Evolutionary conservation across 2,329 filamentous ascomycete species (phyloP).

Genomic region (Aspergillus japonicus): DNA sequence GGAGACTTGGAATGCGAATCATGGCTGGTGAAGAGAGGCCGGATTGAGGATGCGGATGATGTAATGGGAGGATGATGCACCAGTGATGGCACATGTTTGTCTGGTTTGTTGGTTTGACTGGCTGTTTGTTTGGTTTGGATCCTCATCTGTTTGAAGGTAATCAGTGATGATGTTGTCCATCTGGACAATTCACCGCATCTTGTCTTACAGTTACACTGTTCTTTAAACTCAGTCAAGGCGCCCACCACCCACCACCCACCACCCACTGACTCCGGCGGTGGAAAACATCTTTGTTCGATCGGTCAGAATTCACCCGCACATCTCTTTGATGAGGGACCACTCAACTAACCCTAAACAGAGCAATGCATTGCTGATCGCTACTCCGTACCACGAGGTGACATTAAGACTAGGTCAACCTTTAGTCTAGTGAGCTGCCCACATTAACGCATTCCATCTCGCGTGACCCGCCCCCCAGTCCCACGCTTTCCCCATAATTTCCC

Average conservation of each 20-base stretch:
- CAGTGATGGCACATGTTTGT: background rate
- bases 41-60: background rate
- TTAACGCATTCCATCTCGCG: background rate
- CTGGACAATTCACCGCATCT: no score
- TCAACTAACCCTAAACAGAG: background rate
- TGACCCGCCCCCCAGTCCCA: background rate
- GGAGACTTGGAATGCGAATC: background rate
- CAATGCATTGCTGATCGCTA: background rate
- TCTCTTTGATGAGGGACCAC: background rate
- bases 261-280: no score
- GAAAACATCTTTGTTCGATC: background rate
- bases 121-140: background rate
- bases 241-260: no score
- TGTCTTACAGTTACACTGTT: no score
- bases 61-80: background rate
- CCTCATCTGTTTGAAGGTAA: no score
- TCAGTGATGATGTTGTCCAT: no score
- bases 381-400: background rate
- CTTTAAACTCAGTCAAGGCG: no score
- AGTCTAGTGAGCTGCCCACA: background rate
- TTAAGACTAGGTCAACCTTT: background rate
- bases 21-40: background rate
- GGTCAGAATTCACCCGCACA: background rate
- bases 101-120: background rate
- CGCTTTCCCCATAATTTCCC: background rate